Evolutionary conservation across 345 rosid genomes (phyloP), one percentile per base, ranked within the genome.

Genomic region (Salix viminalis): DNA sequence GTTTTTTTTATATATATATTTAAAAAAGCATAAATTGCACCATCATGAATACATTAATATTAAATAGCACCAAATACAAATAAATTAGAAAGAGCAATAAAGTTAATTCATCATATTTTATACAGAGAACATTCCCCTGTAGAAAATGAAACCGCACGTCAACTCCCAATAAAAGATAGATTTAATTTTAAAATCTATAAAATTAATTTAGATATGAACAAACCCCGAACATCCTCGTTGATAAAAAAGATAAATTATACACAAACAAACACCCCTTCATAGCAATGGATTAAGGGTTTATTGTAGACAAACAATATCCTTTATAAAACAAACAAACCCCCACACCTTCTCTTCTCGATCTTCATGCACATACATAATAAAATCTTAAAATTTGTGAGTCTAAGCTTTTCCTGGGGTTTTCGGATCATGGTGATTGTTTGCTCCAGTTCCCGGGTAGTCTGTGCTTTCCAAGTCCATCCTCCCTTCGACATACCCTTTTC

Each of bases 401-500:
- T 60, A 85, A 75, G 79, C 77, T 79, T 79, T 78, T 26, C 87
- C 87, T 1, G 94, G 91, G 30, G 90, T 69, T 83, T 72, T 84
- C 9, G 93, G 96, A 54, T 91, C 89, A 79, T 88, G 96, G 78
- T 84, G 84, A 78, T 85, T 83, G 85, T 91, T 91, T 56, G 93
- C 88, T 76, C 93, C 93, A 54, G 93, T 79, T 56, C 90, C 96
- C 50, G 96, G 90, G 79, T 91, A 91, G 74, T 91, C 96, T 73
- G 84, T 85, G 78, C 61, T 80, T 70, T 84, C 88, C 67, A 88
- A 19, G 23, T 77, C 87, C 89, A 88, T 87, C 85, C 91, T 91
- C 50, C 87, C 82, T 48, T 79, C 85, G 3, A 74, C 69, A 23
- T 56, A 42, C 44, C 52, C 73, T 76, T 71, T 78, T 60, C 65